Base-by-base conservation (phyloP, 345 rosid species). In the Lepidium africanum region DNA sequence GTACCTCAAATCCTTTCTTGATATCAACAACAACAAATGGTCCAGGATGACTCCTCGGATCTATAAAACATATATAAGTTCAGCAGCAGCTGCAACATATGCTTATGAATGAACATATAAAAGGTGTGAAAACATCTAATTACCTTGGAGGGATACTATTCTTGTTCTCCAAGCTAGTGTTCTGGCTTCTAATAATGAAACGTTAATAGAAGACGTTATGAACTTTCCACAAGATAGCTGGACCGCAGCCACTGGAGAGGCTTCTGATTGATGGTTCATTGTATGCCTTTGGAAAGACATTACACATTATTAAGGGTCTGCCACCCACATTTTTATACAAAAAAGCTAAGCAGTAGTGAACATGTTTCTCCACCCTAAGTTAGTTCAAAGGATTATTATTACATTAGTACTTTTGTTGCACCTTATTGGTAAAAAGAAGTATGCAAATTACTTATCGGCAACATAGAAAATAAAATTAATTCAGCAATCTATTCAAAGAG, bases 161-260 rank as follows among this genome's bases (percentile, higher is more conserved):
- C 86, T 84, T 39, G 96, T 92, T 82, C 95, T 84, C 93, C 96
- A 92, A 72, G 91, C 89, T 71, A 86, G 63, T 70, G 81, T 59
- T 76, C 63, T 85, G 75, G 81, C 76, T 86, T 81, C 85, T 70
- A 80, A 56, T 67, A 81, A 80, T 46, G 96, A 81, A 53, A 87
- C 60, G 46, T 80, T 69, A 50, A 92, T 74, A 48, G 86, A 70
- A 61, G 88, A 83, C 70, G 96, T 86, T 53, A 76, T 62, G 75
- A 77, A 81, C 54, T 86, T 83, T 70, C 81, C 90, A 69, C 76
- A 50, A 35, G 90, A 85, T 61, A 92, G 96, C 76, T 84, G 86
- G 69, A 92, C 74, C 17, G 91, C 81, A 77, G 85, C 82, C 81
- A 70, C 74, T 36, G 90, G 67, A n/a, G 78, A 61, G 65, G 62